These are phyloP conservation scores for Erythrophleum fordii DNA, from an alignment of 306 rosid species.

Conservation along the genomic window DNA sequence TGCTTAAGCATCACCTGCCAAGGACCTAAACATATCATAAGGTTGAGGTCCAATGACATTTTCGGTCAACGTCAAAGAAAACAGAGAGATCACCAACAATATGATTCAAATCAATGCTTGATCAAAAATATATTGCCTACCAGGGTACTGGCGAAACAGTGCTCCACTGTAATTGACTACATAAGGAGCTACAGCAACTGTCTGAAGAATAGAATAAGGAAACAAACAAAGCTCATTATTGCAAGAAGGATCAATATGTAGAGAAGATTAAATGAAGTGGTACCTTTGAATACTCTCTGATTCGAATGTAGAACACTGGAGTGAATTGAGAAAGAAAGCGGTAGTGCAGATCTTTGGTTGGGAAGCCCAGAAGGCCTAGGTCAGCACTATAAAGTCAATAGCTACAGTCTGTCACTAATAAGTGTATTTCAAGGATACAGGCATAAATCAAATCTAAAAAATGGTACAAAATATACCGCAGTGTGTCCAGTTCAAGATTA, in stretches of 20 bases:
- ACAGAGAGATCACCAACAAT: neutral
- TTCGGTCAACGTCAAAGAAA: neutral
- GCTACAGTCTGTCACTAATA: slow-evolving; percentile 40
- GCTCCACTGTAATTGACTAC: slow-evolving; percentile 94
- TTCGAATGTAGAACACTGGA: slow-evolving; percentile 90
- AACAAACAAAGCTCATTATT: slow-evolving; percentile 37
- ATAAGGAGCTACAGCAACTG: slow-evolving; percentile 90
- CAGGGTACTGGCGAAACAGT: slow-evolving; percentile 92
- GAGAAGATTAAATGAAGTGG: neutral
- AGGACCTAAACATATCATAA: slow-evolving; percentile 66
- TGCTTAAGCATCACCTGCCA: slow-evolving; percentile 99
- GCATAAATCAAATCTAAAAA: slow-evolving; percentile 30
- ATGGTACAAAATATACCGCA: slow-evolving; percentile 61
- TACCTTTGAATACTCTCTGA: slow-evolving; percentile 93
- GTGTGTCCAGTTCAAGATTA: slow-evolving; percentile 93
- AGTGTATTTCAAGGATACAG: slow-evolving; percentile 25
- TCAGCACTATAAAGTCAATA: slow-evolving; percentile 84
- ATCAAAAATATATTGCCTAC: slow-evolving; percentile 49
- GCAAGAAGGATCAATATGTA: slow-evolving; percentile 25
- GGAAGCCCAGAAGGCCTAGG: slow-evolving; percentile 93
- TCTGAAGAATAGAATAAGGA: slow-evolving; percentile 53
- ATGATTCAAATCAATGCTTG: neutral
- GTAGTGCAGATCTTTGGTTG: slow-evolving; percentile 87
- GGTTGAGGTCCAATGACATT: slow-evolving; percentile 1
- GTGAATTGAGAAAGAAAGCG: slow-evolving; percentile 95